Evolutionary conservation across 2,329 filamentous ascomycete species (phyloP).

Genomic region (Rhynchosporium secalis): DNA sequence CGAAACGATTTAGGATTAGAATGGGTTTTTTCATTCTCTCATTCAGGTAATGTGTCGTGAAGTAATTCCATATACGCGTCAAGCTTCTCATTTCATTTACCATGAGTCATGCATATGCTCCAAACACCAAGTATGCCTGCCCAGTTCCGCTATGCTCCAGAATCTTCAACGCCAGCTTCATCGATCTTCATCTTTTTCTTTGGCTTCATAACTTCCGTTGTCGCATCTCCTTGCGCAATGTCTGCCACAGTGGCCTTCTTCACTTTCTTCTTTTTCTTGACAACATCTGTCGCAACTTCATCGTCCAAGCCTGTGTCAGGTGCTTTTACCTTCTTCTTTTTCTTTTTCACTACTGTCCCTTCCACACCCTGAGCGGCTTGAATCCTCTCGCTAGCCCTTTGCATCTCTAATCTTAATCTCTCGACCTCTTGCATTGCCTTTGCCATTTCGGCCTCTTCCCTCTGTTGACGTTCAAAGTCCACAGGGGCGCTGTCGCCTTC

Average conservation of each 20-base stretch:
- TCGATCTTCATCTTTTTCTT: constrained; percentile 45
- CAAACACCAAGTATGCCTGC: constrained; percentile 21
- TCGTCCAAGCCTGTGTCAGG: constrained; percentile 37
- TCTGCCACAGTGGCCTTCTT: constrained; percentile 40
- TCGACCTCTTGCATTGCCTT: constrained; percentile 89
- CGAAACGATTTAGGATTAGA: background rate
- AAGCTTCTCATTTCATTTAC: background rate
- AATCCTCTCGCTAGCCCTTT: constrained; percentile 73
- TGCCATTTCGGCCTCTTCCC: constrained; percentile 85
- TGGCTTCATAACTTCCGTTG: constrained; percentile 39
- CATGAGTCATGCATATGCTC: constrained; percentile 15
- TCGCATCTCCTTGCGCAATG: constrained; percentile 26
- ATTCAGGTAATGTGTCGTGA: background rate
- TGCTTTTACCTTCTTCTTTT: constrained; percentile 53
- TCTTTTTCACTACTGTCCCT: constrained; percentile 62
- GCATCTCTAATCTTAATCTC: constrained; percentile 83
- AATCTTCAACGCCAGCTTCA: constrained; percentile 17
- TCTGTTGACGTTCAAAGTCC: constrained; percentile 66
- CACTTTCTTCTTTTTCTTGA: constrained; percentile 54
- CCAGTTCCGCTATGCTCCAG: constrained; percentile 22
- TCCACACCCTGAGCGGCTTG: constrained; percentile 71
- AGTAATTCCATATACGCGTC: constrained; percentile 12
- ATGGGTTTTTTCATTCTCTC: background rate
- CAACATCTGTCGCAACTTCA: constrained; percentile 26
- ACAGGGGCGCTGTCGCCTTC: constrained; percentile 50